Evolutionary conservation across 129 eudicot genomes (phyloP), one percentile per base, ranked within the genome.

Genomic region (Smallanthus sonchifolius): DNA sequence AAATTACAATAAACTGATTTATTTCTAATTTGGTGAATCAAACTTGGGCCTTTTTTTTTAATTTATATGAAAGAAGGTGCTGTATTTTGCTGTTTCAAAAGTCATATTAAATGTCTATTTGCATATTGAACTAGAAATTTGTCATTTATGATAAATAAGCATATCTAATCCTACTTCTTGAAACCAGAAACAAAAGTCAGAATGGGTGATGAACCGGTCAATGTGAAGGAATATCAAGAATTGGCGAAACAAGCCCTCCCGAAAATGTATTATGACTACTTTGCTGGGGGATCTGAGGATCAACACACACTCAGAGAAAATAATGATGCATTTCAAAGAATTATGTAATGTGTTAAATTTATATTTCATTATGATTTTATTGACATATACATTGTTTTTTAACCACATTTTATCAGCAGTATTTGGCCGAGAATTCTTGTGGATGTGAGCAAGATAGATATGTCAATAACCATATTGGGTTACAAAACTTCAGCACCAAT

Each of bases 271-370:
- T 92, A 87, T 64, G 97, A 92, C 80, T 92, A 14, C 77, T 89
- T 68, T 73, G 69, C 89, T 15, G 94, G 91, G 20, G 96, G 93
- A 40, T 85, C 97, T 44, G 98, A 92, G 77, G 96, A 92, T 82
- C 85, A 89, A 75, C 88, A 86, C 81, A 87, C 97, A 10, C 87
- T 89, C 11, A 76, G 77, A 73, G 84, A 92, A 61, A 89, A 92
- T 24, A 69, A 70, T 72, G 84, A 81, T 65, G 92, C 96, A 38
- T 92, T 87, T 83, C 80, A 70, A 20, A 82, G 86, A 76, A 89
- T 89, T 56, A 82, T 17, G 96, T 86, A 84, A 81, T 67, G 15
- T 15, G 4, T 11, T 65, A 13, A 37, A 39, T 35, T 24, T 47
- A 4, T 62, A 43, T 49, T 42, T 40, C 43, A 16, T 45, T 47